Conservation (phyloP, 108 stramenopile species). For the Cyclotella atomus region DNA sequence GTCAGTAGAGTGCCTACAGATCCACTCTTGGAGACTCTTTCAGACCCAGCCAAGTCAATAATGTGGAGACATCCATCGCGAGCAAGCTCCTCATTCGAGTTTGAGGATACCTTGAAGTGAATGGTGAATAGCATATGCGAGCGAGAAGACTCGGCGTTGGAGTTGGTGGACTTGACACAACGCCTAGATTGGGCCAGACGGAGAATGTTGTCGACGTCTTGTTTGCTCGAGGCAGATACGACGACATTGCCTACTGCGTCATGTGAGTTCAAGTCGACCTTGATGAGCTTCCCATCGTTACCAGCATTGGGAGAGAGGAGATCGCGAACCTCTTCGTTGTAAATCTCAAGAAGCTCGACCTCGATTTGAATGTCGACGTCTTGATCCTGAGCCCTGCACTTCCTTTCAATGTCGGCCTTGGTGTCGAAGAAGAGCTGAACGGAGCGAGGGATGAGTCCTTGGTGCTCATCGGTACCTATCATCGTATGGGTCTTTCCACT, state of each 20-base stretch:
- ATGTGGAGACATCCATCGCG: constrained; percentile 75
- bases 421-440: constrained; percentile 84
- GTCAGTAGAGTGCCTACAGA: constrained; percentile 69
- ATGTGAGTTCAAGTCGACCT: constrained; percentile 62
- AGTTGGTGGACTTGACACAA: constrained; percentile 85
- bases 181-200: constrained; percentile 67
- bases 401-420: constrained; percentile 59
- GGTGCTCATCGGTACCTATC: constrained; percentile 70
- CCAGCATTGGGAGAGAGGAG: constrained; percentile 63
- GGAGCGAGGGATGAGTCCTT: constrained; percentile 73
- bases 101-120: constrained; percentile 61
- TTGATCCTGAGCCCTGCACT: constrained; percentile 35
- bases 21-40: constrained; percentile 87
- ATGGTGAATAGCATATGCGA: constrained; percentile 88
- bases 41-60: constrained; percentile 93
- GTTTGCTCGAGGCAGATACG: constrained; percentile 38
- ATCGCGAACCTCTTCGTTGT: constrained; percentile 97
- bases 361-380: constrained; percentile 65
- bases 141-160: constrained; percentile 84
- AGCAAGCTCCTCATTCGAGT: constrained; percentile 41
- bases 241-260: constrained; percentile 76
- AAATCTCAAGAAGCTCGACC: constrained; percentile 96
- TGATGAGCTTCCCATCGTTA: constrained; percentile 48
- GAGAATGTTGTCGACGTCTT: constrained; percentile 65
- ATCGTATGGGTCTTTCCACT: constrained; percentile 96